Conservation (phyloP, 1,284 basidiomycete species). For the Rugosomyces carneus region DNA sequence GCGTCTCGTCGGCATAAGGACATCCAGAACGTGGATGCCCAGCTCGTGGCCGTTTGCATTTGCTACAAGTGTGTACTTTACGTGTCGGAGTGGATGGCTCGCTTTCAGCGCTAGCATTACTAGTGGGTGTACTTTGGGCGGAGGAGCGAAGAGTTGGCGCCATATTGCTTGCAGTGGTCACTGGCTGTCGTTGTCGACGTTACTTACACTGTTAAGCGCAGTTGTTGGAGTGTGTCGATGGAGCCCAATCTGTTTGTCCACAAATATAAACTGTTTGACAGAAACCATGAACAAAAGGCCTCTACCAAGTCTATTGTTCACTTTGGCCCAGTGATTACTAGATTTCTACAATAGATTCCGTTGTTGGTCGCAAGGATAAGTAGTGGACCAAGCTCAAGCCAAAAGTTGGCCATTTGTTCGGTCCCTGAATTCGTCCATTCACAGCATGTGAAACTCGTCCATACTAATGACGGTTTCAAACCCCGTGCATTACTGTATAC, state of each 20-base stretch:
- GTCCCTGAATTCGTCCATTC: no score
- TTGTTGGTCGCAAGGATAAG: no score
- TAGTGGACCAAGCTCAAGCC: no score
- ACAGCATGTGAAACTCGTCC: no score
- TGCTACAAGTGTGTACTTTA: constrained; percentile 43
- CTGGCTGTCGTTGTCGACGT: not conserved
- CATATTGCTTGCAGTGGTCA: constrained; percentile 15
- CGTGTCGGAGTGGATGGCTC: constrained; percentile 19
- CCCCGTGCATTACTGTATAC: not conserved
- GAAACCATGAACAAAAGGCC: not conserved
- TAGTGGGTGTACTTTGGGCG: constrained; percentile 18
- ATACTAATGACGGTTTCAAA: not conserved
- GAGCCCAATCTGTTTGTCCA: not conserved
- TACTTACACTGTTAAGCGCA: no score
- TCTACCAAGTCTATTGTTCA: not conserved
- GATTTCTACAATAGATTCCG: no score
- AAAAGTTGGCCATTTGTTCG: no score
- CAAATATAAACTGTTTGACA: not conserved
- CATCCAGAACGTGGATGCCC: constrained; percentile 58
- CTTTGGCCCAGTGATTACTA: not conserved
- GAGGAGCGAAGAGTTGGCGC: constrained; percentile 24
- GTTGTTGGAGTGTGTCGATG: no score
- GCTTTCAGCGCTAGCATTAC: constrained; percentile 9
- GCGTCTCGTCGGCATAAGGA: constrained; percentile 32
- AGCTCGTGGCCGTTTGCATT: constrained; percentile 44